A percentile compares a stretch with the other conserved stretches of the same genome.
These are phyloP conservation scores for Rhododendron mucronatum DNA, from an alignment of 148 eudicot genomes.

Conservation along the genomic window DNA sequence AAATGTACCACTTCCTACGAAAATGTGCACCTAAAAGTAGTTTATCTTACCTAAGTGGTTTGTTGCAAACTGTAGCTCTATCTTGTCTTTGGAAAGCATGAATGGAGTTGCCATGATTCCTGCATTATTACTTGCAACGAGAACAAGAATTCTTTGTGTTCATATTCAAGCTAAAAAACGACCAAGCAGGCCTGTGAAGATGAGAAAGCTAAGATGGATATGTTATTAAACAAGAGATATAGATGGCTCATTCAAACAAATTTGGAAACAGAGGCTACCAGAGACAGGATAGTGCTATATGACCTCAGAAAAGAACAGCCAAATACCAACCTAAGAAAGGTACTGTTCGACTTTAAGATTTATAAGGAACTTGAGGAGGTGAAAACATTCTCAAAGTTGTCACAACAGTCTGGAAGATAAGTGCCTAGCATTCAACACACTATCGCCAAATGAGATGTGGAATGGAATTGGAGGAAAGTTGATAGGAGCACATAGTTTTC, in stretches of 20 bases:
- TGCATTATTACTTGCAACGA: conserved; percentile 68
- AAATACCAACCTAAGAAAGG: neutral
- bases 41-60: conserved; percentile 63
- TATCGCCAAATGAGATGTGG: neutral
- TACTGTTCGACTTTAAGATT: neutral
- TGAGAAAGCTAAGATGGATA: neutral
- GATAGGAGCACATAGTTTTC: neutral
- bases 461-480: neutral
- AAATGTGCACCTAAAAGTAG: neutral
- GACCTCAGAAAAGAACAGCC: neutral
- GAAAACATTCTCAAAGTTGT: neutral
- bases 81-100: conserved; percentile 72
- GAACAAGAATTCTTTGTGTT: neutral
- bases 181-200: neutral
- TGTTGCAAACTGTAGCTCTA: conserved; percentile 89
- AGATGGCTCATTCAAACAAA: neutral
- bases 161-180: neutral
- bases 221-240: neutral
- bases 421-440: neutral
- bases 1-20: neutral
- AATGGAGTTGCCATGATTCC: conserved; percentile 90
- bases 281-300: neutral
- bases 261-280: neutral
- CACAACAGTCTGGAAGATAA: neutral
- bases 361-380: neutral